Evolutionary conservation across 352 stramenopile genomes (phyloP), one percentile per base, ranked within the genome.

Genomic region (Pythium monospermum): DNA sequence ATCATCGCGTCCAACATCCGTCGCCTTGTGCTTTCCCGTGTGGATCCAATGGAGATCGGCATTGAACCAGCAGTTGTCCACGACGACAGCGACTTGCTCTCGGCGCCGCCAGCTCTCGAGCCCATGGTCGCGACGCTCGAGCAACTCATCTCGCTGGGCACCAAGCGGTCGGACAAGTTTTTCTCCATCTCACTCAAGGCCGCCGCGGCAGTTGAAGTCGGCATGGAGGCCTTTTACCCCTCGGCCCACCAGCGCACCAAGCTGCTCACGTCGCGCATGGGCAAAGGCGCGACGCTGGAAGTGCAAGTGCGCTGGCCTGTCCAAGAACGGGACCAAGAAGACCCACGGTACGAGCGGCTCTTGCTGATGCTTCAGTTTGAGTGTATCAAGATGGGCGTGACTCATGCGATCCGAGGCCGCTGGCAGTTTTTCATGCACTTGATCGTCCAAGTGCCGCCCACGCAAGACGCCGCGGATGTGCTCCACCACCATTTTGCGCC

Each of bases 401-500:
- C 59, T 40, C 76, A 93, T 39, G 66, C 78, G 15, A 78, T 93
- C 47, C 77, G 84, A 36, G 84, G 84, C 8, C 81, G 64, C 23
- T 94, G 84, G 84, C 68, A 73, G 45, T 89, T 91, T 27, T 94
- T 90, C 62, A 83, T 94, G 71, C 84, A 94, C 48, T 60, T 94
- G 35, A 49, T 94, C 19, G 68, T 94, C 15, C 63, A 90, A 57
- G 68, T 94, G 6, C 83, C 82, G 27, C 21, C 52, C 12, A 32
- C 21, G 3, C 61, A 66, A 25, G 55, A 76, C 38, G 91, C 84
- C 3, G 71, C 79, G 40, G 59, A 76, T 30, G 61, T 89, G 10
- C 66, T 94, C 11, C 73, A 68, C 11, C 54, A 73, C 7, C 66
- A 85, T 53, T 87, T 95, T 53, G 82, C 78, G 10, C 64, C 76